These are phyloP conservation scores for Ophiostoma sp. DNA, from an alignment of 2,329 filamentous ascomycete genomes.

Conservation along the genomic window DNA sequence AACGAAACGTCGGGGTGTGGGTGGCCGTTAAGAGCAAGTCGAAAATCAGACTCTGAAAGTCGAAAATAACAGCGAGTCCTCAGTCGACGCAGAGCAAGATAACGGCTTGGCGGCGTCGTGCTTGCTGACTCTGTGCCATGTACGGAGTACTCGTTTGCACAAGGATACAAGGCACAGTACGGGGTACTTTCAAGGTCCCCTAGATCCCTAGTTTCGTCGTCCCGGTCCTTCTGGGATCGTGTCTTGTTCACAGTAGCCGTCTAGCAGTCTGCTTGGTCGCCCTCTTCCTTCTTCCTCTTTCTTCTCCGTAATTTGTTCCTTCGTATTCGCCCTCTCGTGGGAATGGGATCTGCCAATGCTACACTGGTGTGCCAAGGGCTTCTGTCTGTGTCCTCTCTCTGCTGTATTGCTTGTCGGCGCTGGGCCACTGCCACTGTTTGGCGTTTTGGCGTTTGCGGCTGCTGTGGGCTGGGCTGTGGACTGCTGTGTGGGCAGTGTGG, in stretches of 20 bases:
- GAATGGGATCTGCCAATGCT: neutral
- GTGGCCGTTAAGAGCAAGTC: constrained; percentile 1
- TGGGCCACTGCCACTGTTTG: neutral
- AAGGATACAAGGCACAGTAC: neutral
- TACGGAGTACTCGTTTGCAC: neutral
- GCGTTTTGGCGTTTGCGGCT: constrained; percentile 1
- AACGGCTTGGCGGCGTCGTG: constrained; percentile 2
- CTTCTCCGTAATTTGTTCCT: constrained; percentile 4
- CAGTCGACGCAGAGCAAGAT: neutral
- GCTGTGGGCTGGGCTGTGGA: neutral
- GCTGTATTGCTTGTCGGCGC: neutral
- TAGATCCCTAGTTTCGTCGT: constrained; percentile 6
- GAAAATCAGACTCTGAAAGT: constrained; percentile 1
- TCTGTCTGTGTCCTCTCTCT: neutral
- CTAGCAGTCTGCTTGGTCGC: neutral
- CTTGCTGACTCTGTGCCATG: neutral
- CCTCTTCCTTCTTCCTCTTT: neutral
- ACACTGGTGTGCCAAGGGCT: constrained; percentile 1
- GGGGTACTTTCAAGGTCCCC: neutral
- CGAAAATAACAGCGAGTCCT: neutral
- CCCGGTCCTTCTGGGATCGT: constrained; percentile 4
- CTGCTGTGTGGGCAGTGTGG: neutral
- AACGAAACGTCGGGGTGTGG: constrained; percentile 9
- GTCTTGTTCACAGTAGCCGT: neutral
- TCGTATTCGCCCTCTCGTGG: constrained; percentile 3